Conservation (phyloP, 129 eudicot genomes). For the Lactuca saligna region DNA sequence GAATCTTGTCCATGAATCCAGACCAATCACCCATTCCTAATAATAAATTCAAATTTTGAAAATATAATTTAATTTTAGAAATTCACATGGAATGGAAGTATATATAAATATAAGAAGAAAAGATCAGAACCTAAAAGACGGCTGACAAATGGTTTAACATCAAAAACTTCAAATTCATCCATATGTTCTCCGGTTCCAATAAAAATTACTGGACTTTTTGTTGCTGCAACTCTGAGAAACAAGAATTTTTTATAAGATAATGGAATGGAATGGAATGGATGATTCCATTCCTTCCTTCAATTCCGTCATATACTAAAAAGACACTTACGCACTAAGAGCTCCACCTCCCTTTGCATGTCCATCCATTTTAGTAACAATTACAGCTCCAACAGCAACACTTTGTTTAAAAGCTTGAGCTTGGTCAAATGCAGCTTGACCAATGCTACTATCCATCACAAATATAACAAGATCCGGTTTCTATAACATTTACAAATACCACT, state of each 20-base stretch:
- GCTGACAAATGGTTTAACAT: constrained; percentile 89
- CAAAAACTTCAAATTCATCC: constrained; percentile 94
- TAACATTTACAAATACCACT: constrained; percentile 22
- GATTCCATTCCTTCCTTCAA: background rate
- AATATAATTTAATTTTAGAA: background rate
- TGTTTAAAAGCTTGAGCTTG: constrained; percentile 96
- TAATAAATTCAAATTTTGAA: background rate
- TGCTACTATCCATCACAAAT: constrained; percentile 97
- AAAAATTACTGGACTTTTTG: constrained; percentile 89
- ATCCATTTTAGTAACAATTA: constrained; percentile 92
- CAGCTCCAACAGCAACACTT: constrained; percentile 98
- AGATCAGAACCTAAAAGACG: constrained; percentile 78
- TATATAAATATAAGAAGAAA: background rate
- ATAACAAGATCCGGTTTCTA: constrained; percentile 98
- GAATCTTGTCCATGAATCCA: constrained; percentile 90
- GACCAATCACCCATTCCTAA: constrained; percentile 95
- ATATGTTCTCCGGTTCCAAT: constrained; percentile 98
- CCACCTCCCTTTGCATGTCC: constrained; percentile 99
- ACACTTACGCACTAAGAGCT: constrained; percentile 97
- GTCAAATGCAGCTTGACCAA: constrained; percentile 98
- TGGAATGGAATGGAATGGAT: too few relatives aligned
- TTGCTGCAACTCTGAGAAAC: constrained; percentile 80
- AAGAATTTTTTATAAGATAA: background rate
- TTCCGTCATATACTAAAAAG: constrained; percentile 14
- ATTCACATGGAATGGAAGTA: background rate